These are phyloP conservation scores for Chrysanthemum seticuspe DNA, from an alignment of 129 eudicot genomes.

Conservation along the genomic window DNA sequence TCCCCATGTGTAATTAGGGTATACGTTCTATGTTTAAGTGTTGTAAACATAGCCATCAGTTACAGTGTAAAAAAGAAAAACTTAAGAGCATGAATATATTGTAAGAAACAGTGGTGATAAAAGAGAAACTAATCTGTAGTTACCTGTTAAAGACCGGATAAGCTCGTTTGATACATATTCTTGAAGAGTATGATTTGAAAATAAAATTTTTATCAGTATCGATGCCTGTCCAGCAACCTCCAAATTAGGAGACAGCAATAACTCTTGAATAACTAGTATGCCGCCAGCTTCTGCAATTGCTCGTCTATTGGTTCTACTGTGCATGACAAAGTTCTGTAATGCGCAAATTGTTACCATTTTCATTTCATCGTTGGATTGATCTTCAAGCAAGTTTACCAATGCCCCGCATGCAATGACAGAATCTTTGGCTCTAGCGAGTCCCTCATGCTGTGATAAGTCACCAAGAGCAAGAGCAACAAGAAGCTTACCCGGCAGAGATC, in stretches of 20 bases:
- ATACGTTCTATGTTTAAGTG: no score
- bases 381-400: constrained; percentile 62
- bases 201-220: constrained; percentile 56
- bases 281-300: constrained; percentile 95
- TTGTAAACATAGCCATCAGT: not conserved
- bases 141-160: constrained; percentile 74
- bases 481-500: constrained; percentile 56
- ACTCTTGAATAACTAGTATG: constrained; percentile 58
- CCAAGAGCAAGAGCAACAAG: constrained; percentile 84
- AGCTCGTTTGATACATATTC: constrained; percentile 83
- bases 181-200: constrained; percentile 82
- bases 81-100: constrained; percentile 4
- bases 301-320: constrained; percentile 71
- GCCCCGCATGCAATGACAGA: constrained; percentile 73
- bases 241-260: constrained; percentile 47
- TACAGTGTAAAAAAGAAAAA: not conserved
- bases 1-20: no score
- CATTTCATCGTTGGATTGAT: constrained; percentile 63
- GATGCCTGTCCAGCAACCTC: constrained; percentile 76
- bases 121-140: constrained; percentile 2
- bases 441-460: constrained; percentile 75
- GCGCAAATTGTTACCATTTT: constrained; percentile 80
- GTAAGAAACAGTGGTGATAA: constrained; percentile 3
- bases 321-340: constrained; percentile 78
- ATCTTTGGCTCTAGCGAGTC: constrained; percentile 59